Evolutionary conservation across 768 basidiomycete species (phyloP), one percentile per base, ranked within the genome.

Genomic region (Kwoniella pini): DNA sequence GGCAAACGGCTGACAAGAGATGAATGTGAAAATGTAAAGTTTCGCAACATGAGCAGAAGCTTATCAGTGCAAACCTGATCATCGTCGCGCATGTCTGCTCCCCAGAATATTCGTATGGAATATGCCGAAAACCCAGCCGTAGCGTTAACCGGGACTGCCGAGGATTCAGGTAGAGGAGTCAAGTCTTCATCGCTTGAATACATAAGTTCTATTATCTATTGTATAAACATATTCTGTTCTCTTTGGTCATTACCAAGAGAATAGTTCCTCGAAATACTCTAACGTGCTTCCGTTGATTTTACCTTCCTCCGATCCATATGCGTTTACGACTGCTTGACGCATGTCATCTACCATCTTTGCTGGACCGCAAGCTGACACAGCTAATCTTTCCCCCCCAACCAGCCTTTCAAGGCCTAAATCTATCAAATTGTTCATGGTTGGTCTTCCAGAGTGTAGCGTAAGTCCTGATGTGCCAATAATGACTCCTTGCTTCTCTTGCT

Each of bases 191-290:
- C n/a, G n/a, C n/a, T n/a, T n/a, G n/a, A n/a, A n/a, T n/a, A n/a
- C n/a, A n/a, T n/a, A n/a, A n/a, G n/a, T n/a, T n/a, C n/a, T n/a
- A n/a, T n/a, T n/a, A n/a, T n/a, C n/a, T n/a, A n/a, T n/a, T n/a
- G n/a, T n/a, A n/a, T n/a, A n/a, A n/a, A n/a, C n/a, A n/a, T n/a
- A n/a, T n/a, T n/a, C n/a, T n/a, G n/a, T n/a, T n/a, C n/a, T n/a
- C n/a, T n/a, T n/a, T n/a, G n/a, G n/a, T n/a, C n/a, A 36, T 48
- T 67, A 70, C 69, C 69, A 70, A 13, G 49, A 52, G 38, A 67
- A 70, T 19, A 45, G 43, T 27, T 70, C 63, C 39, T 68, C 69
- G 31, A 62, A 67, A 27, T 68, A 65, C 31, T 68, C 69, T 10
- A 68, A 28, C 4, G 54, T 56, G 2, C 39, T 26, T 9, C 55